phyloP scores from a whole-genome alignment of 1,284 basidiomycete genomes.

The Ganoderma lucidum region DNA sequence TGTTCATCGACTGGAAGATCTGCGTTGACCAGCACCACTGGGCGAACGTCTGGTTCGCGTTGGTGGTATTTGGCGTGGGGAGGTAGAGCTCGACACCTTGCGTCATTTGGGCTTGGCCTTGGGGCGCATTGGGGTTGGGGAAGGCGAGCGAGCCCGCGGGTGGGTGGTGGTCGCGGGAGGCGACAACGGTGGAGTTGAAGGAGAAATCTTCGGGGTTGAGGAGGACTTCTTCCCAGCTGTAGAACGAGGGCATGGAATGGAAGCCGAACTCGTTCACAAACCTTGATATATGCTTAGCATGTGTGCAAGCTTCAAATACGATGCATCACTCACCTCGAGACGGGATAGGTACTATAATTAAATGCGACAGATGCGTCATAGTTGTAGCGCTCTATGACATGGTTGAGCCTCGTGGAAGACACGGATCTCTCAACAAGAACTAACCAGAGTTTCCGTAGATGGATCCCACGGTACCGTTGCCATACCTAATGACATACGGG shows the following conservation, averaged over 20 bases:
- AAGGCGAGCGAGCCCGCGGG: slow-evolving; percentile 62
- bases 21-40: slow-evolving; percentile 71
- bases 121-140: slow-evolving; percentile 64
- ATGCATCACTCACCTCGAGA: slow-evolving; percentile 58
- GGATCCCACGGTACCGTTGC: slow-evolving; percentile 56
- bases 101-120: slow-evolving; percentile 65
- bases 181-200: slow-evolving; percentile 67
- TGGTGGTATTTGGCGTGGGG: slow-evolving; percentile 55
- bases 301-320: background rate
- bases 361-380: slow-evolving; percentile 64
- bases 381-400: slow-evolving; percentile 56
- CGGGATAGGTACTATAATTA: slow-evolving; percentile 62
- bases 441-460: slow-evolving; percentile 67
- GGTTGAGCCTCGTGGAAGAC: background rate
- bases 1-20: slow-evolving; percentile 64
- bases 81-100: slow-evolving; percentile 61
- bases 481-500: slow-evolving; percentile 62
- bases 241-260: slow-evolving; percentile 72
- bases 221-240: slow-evolving; percentile 68
- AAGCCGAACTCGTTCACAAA: slow-evolving; percentile 47
- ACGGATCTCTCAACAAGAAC: slow-evolving; percentile 15
- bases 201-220: slow-evolving; percentile 57
- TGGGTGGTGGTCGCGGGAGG: slow-evolving; percentile 66
- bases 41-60: slow-evolving; percentile 64
- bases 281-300: background rate